Conservation (phyloP, 73 alveolate species). For the Symbiodinium natans region DNA sequence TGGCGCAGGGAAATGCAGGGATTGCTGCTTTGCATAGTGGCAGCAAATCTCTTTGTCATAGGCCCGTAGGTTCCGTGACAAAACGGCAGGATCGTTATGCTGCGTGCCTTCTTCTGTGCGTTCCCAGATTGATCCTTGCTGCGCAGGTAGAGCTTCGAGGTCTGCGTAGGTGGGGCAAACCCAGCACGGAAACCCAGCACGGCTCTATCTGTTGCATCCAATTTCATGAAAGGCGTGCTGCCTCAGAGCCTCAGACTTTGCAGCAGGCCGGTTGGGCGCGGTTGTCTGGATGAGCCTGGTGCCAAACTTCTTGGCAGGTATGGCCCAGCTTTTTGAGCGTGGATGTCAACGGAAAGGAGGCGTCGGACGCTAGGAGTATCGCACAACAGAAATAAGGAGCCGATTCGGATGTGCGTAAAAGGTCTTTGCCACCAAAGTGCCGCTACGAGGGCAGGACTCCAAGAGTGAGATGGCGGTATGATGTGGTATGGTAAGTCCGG, state of each 20-base stretch:
- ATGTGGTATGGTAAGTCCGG: neutral
- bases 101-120: too few relatives aligned
- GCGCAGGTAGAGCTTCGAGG: slow-evolving; percentile 52
- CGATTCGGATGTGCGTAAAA: too few relatives aligned
- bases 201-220: neutral
- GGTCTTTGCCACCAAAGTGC: slow-evolving; percentile 79
- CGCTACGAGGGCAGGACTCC: slow-evolving; percentile 19
- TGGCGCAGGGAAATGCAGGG: too few relatives aligned
- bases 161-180: slow-evolving; percentile 4
- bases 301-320: neutral
- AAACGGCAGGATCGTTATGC: too few relatives aligned
- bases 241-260: slow-evolving; percentile 28
- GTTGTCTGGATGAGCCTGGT: neutral
- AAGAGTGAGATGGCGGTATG: neutral
- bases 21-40: too few relatives aligned
- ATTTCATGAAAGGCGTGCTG: neutral
- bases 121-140: too few relatives aligned
- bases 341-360: slow-evolving; percentile 72
- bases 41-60: too few relatives aligned
- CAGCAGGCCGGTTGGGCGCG: slow-evolving; percentile 23
- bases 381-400: too few relatives aligned
- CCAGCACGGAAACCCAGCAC: neutral
- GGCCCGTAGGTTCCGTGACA: too few relatives aligned
- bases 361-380: neutral
- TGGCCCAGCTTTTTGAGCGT: slow-evolving; percentile 85